A percentile compares a stretch with the other conserved stretches of the same genome.
Conservation (phyloP, 441 rosid genomes). For the Francoa sonchifolia region DNA sequence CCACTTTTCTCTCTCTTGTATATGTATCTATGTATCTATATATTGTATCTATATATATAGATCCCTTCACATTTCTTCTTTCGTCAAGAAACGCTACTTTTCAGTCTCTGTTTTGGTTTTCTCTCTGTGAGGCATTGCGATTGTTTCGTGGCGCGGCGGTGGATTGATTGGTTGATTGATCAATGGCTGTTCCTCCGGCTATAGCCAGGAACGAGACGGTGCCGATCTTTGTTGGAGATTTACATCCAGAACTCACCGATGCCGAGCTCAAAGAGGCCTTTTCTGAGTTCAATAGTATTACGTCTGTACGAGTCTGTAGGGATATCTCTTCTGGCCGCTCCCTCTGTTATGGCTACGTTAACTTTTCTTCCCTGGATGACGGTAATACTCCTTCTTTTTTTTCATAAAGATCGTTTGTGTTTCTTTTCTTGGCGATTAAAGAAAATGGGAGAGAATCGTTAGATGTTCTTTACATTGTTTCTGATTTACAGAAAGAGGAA, state of each 20-base stretch:
- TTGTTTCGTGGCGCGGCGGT: no score
- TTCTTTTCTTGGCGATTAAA: not conserved
- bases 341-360: constrained; percentile 74
- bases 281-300: constrained; percentile 39
- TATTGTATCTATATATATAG: no score
- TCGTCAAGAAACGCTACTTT: no score
- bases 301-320: constrained; percentile 60
- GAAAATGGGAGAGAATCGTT: not conserved
- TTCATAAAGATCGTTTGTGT: not conserved
- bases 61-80: no score
- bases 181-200: constrained; percentile 38
- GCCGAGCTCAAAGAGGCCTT: constrained; percentile 37
- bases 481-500: no score
- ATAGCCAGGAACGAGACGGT: constrained; percentile 21
- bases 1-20: no score
- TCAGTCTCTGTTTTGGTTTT: not conserved
- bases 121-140: no score
- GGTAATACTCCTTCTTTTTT: constrained; percentile 15
- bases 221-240: constrained; percentile 66
- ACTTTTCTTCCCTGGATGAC: constrained; percentile 37
- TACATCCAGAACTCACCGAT: constrained; percentile 49
- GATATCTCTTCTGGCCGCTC: constrained; percentile 50
- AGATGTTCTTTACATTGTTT: no score
- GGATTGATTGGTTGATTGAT: not conserved
- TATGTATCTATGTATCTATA: no score